Base-by-base conservation (phyloP, 495 filamentous ascomycete genomes). In the Cercophora sp. region DNA sequence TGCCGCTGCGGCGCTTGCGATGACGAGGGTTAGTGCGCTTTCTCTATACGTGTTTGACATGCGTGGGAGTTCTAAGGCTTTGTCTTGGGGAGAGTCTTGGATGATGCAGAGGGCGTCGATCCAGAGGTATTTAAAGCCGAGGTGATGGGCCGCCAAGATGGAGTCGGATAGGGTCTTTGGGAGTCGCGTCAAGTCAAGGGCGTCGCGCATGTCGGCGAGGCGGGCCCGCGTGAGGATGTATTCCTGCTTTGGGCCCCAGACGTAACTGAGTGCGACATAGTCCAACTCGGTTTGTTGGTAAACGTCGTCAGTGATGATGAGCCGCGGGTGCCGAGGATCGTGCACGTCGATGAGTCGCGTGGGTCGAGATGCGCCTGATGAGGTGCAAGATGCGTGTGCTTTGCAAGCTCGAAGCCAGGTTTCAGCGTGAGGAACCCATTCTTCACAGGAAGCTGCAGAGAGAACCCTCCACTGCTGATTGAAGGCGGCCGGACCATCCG, bases 91-190 rank as follows among this genome's bases (percentile, higher is more conserved):
- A 9, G 50, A 60, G 49, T 67, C 60, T 26, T 66, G 63, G 41
- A 65, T 52, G 29, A 63, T 67, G 47, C 63, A 67, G 10, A 62
- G 56, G 5, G 64, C 54, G 47, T 67, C 64, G 40, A 63, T 52
- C 63, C 63, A 67, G 1, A 67, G 39, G 31, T 65, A 63, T 4
- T 39, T 39, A 5, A 62, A 48, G 8, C 58, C 54, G 2, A 67
- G 54, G 3, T 51, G 26, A n/a, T 48, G 20, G 3, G 60, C 58
- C 0, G 51, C 40, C 3, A 19, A 29, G 20, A 64, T 51, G 15
- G 65, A 59, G 49, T 67, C 64, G 1, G 10, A 9, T 18, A 52
- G 24, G 15, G 50, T 15, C 16, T 45, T 43, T 15, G 47, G 47
- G 11, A 41, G 37, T 11, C 27, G 44, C 8, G 51, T 43, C 10